These are phyloP conservation scores for Croton setiger DNA, from an alignment of 441 rosid species.

Conservation along the genomic window DNA sequence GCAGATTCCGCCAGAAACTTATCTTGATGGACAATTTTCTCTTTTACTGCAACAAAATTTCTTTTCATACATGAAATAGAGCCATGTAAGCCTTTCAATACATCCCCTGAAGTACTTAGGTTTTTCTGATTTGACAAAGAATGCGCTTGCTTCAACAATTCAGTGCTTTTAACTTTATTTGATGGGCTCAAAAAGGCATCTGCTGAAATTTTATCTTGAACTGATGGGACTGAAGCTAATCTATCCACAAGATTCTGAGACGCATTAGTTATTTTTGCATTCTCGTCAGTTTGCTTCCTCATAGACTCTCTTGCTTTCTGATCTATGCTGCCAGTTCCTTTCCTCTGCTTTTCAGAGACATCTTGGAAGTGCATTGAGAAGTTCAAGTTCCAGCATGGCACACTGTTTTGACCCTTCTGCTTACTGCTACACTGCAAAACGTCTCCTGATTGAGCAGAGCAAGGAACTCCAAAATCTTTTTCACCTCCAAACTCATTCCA, in stretches of 20 bases:
- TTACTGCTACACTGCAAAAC: slow-evolving; percentile 20
- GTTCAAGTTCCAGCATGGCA: slow-evolving; percentile 33
- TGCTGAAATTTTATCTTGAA: slow-evolving; percentile 22
- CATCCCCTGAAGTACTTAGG: slow-evolving; percentile 25
- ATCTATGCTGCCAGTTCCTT: slow-evolving; percentile 26
- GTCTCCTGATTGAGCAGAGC: slow-evolving; percentile 27
- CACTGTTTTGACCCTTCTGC: slow-evolving; percentile 22
- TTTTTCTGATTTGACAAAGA: slow-evolving; percentile 29
- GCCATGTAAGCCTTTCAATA: slow-evolving; percentile 18
- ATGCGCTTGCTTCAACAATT: slow-evolving; percentile 31
- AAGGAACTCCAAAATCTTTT: slow-evolving; percentile 36
- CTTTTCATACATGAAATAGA: slow-evolving; percentile 17
- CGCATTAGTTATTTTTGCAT: slow-evolving; percentile 19
- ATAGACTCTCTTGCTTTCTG: slow-evolving; percentile 21
- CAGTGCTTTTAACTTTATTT: slow-evolving; percentile 20
- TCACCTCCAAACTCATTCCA: slow-evolving; percentile 33
- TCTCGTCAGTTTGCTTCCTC: slow-evolving; percentile 25
- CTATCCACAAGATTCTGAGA: slow-evolving; percentile 20
- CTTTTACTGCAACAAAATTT: slow-evolving; percentile 22
- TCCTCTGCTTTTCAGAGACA: slow-evolving; percentile 24
- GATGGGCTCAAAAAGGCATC: slow-evolving; percentile 25
- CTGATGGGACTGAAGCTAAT: slow-evolving; percentile 22
- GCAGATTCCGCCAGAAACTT: slow-evolving; percentile 26
- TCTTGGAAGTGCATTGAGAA: slow-evolving; percentile 34
- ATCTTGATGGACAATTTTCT: slow-evolving; percentile 25